Evolutionary conservation across 2,329 filamentous ascomycete species (phyloP).

Genomic region (Sporothrix humicola): DNA sequence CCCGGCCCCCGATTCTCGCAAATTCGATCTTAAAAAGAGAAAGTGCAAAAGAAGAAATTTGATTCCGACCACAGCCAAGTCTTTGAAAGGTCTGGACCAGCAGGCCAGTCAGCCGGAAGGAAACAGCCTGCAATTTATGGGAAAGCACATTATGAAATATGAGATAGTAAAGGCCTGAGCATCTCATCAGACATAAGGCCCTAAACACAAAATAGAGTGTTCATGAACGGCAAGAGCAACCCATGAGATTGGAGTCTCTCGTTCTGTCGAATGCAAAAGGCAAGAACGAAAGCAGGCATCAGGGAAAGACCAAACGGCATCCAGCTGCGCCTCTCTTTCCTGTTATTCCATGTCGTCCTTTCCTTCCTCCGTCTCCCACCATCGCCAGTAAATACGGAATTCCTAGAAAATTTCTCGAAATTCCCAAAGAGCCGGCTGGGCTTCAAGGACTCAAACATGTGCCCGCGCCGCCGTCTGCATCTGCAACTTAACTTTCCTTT

Average conservation of each 20-base stretch:
- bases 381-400: not conserved
- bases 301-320: constrained; percentile 11
- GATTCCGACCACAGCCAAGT: not conserved
- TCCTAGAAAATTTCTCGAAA: not conserved
- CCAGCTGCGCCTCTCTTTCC: not conserved
- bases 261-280: not conserved
- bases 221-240: constrained; percentile 7
- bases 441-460: not conserved
- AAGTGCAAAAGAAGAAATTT: not conserved
- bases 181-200: not conserved
- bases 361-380: not conserved
- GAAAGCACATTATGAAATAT: not conserved
- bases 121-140: constrained; percentile 22
- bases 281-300: constrained; percentile 7
- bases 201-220: constrained; percentile 14
- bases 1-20: no score
- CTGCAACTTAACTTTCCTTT: not conserved
- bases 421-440: not conserved
- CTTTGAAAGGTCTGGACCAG: not conserved
- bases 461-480: not conserved
- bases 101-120: not conserved
- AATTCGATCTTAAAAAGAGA: not conserved
- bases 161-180: not conserved
- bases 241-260: not conserved
- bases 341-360: not conserved